These are phyloP conservation scores for Cyclostephanos invisitatus DNA, from an alignment of 108 stramenopile species.

Conservation along the genomic window DNA sequence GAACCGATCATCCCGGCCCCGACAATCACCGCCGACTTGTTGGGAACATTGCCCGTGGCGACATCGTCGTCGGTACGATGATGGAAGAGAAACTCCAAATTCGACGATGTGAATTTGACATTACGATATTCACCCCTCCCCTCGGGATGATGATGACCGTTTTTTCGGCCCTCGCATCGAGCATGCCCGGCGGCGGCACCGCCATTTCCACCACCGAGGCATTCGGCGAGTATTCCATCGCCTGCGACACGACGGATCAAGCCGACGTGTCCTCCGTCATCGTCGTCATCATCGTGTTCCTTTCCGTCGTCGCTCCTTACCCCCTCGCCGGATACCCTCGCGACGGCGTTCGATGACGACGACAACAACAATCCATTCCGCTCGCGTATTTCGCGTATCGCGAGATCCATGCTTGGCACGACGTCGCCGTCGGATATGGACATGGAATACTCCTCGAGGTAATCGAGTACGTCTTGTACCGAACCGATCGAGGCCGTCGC, in stretches of 20 bases:
- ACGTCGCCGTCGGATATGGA: slow-evolving; percentile 57
- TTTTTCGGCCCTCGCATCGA: no score
- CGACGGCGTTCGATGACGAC: no score
- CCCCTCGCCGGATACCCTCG: background rate
- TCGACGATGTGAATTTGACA: slow-evolving; percentile 16
- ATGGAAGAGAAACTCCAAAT: slow-evolving; percentile 26
- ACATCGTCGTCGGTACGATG: background rate
- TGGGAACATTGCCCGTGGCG: slow-evolving; percentile 2
- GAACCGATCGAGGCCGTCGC: slow-evolving; percentile 7
- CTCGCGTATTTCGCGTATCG: slow-evolving; percentile 52
- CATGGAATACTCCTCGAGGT: slow-evolving; percentile 57
- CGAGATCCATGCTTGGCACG: slow-evolving; percentile 56
- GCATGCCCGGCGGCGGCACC: no score
- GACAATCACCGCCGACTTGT: slow-evolving; percentile 33
- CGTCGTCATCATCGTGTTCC: no score
- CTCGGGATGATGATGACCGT: background rate
- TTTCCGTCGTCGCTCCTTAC: background rate
- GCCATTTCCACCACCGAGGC: background rate
- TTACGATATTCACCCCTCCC: background rate
- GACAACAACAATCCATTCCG: slow-evolving; percentile 61
- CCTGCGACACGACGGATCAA: slow-evolving; percentile 42
- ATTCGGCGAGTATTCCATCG: slow-evolving; percentile 7
- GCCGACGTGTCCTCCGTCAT: slow-evolving; percentile 23
- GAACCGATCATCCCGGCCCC: slow-evolving; percentile 51
- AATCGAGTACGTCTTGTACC: slow-evolving; percentile 27